Evolutionary conservation across 306 rosid genomes (phyloP), one percentile per base, ranked within the genome.

Genomic region (Crataegus laevigata): DNA sequence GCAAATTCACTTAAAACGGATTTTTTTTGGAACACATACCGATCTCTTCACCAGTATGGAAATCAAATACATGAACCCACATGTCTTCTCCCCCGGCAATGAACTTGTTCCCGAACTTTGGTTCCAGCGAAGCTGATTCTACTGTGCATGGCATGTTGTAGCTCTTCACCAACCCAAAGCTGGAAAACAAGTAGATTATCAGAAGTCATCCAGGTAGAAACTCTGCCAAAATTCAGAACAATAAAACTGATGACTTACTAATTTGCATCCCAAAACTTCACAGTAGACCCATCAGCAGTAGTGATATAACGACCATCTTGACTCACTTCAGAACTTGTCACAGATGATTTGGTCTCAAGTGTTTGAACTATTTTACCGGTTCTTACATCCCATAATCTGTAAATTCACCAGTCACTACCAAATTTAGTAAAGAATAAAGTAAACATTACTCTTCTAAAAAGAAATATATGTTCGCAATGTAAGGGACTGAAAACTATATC

Each of bases 221-320:
- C 61, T 61, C 59, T 6, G 19, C 34, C 18, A 77, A 75, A 60
- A 34, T 72, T 70, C 3, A 11, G 11, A 71, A 57, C 13, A 59
- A 61, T 51, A 21, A 40, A 58, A 62, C 76, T 66, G 14, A 40
- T 30, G 65, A 85, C 99, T 88, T 83, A 96, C 99, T 89, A 78
- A 77, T 96, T 96, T 64, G 97, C 97, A 88, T 96, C 99, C 99
- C 99, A 96, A 78, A 96, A 96, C 82, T 96, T 96, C 38, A 96
- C 99, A 28, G 96, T 83, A 26, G 92, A 88, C 66, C 99, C 98
- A 83, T 96, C 99, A 57, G 97, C 93, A n/a, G 98, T 96, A 18
- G 96, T 89, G 67, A 96, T 96, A 86, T 90, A 96, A 13, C 93
- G 98, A 69, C 98, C 99, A 83, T 96, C 99, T 84, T 88, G 98